Percentiles rank a stretch among this genome's conserved stretches.
phyloP scores from a whole-genome alignment of 306 rosid species.

The Nissolia schottii region DNA sequence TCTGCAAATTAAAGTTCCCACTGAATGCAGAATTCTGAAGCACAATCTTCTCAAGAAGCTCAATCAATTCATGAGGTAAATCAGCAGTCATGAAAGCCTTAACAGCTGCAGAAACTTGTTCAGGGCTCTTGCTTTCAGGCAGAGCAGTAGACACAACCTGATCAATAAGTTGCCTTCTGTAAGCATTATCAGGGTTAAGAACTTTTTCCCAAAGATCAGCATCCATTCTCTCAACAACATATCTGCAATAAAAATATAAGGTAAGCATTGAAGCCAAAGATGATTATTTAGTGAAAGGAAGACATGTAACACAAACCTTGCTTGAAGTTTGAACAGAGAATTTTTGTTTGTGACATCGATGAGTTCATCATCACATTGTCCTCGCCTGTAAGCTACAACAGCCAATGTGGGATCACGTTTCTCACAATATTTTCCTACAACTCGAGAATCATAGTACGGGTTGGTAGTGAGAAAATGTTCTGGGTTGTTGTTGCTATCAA shows the following conservation, averaged over 20 bases:
- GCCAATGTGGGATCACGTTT: slow-evolving; percentile 99
- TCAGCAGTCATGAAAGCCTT: slow-evolving; percentile 99
- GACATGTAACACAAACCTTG: slow-evolving; percentile 65
- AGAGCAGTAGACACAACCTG: slow-evolving; percentile 98
- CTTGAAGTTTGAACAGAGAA: slow-evolving; percentile 95
- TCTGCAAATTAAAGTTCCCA: slow-evolving; percentile 97
- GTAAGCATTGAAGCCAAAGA: slow-evolving; percentile 18
- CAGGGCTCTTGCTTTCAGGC: slow-evolving; percentile 99
- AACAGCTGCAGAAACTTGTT: slow-evolving; percentile 98
- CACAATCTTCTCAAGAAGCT: slow-evolving; percentile 98
- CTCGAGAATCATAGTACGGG: slow-evolving; percentile 98
- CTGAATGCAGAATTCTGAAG: slow-evolving; percentile 99
- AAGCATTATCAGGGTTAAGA: slow-evolving; percentile 83
- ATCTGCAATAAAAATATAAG: slow-evolving; percentile 46
- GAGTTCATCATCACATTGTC: slow-evolving; percentile 98
- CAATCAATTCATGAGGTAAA: slow-evolving; percentile 96
- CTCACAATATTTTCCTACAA: slow-evolving; percentile 99
- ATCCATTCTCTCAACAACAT: slow-evolving; percentile 99
- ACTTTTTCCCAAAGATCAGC: slow-evolving; percentile 93
- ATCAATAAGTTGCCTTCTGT: slow-evolving; percentile 94
- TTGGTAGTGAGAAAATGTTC: slow-evolving; percentile 99
- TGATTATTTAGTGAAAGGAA: background rate
- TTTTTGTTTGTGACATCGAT: slow-evolving; percentile 92
- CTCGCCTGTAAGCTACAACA: slow-evolving; percentile 94
- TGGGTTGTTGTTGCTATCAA: slow-evolving; percentile 97